Base-by-base conservation (phyloP, 116 monocot genomes). In the Zostera marina region DNA sequence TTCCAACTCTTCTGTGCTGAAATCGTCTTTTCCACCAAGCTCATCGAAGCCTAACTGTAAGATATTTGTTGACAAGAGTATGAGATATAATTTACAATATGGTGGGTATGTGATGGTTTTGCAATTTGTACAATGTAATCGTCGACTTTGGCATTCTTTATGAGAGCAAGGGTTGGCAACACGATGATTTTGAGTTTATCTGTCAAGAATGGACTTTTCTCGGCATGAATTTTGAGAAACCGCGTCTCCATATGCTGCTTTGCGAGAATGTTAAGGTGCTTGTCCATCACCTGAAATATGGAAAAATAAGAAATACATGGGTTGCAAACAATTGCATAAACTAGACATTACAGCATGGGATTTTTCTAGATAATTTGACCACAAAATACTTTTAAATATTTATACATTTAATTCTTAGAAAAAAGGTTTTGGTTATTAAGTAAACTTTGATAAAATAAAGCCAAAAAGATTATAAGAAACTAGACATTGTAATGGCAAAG, bases 201-300 rank as follows among this genome's bases (percentile, higher is more conserved):
- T 2, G 94, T 88, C 41, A 96, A 60, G 72, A 96, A 96, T 13
- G 88, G 94, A 47, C 80, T 80, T 65, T 96, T 96, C 55, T 96
- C 94, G 25, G 94, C 94, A 78, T 96, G 89, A 68, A 96, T 62
- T 71, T 88, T 96, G 41, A 96, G 44, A 62, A 96, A 96, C 13
- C 89, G 81, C 20, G 94, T 88, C 68, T 96, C 94, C 7, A 85
- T 49, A 64, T 96, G 89, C 53, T 96, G 94, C 54, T 96, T 77
- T 51, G 89, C 88, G 44, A 96, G 82, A 66, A 78, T 73, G 25
- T 61, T 72, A 15, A 96, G 59, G 62, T 96, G 94, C 51, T 96
- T 96, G 70, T 96, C 94, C 76, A 96, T 70, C 44, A 96, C 94
- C 94, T 96, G 71, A 26, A 11, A 22, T 11, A 7, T 13, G 26